A percentile compares a stretch with the other conserved stretches of the same genome.
phyloP scores from a whole-genome alignment of 2,329 filamentous ascomycete species.

The Dendryphion nanum region DNA sequence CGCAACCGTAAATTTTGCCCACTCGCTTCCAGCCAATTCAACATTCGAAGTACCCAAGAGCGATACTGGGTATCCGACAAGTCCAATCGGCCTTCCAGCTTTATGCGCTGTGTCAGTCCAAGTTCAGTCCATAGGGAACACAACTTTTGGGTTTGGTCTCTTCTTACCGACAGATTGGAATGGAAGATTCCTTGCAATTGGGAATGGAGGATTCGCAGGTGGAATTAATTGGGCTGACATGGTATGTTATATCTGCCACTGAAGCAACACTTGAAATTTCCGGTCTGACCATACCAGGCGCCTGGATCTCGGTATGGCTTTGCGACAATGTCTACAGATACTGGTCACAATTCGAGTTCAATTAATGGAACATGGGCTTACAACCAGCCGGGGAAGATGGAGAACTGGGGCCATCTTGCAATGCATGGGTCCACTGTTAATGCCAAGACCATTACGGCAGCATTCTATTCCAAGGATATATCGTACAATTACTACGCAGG shows the following conservation, averaged over 20 bases:
- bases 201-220: conserved; percentile 49
- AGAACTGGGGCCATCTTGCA: conserved; percentile 40
- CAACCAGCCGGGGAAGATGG: conserved; percentile 34
- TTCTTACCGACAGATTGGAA: conserved; percentile 42
- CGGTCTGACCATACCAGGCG: conserved; percentile 12
- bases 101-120: conserved; percentile 40
- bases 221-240: conserved; percentile 52
- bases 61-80: conserved; percentile 42
- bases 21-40: conserved; percentile 28
- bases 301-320: conserved; percentile 40
- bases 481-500: conserved; percentile 56
- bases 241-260: conserved; percentile 32
- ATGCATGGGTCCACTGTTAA: conserved; percentile 50
- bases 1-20: conserved; percentile 38
- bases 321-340: conserved; percentile 46
- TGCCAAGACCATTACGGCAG: conserved; percentile 48
- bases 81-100: conserved; percentile 37
- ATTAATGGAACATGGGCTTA: conserved; percentile 39
- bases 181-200: conserved; percentile 37
- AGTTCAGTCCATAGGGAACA: conserved; percentile 32
- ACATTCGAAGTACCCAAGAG: conserved; percentile 39
- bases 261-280: too few relatives aligned
- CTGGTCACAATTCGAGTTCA: conserved; percentile 43
- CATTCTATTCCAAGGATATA: conserved; percentile 48
- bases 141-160: conserved; percentile 40